A percentile compares a stretch with the other conserved stretches of the same genome.
Conservation (phyloP, 2,329 filamentous ascomycete genomes). For the Scedosporium aurantiacum region DNA sequence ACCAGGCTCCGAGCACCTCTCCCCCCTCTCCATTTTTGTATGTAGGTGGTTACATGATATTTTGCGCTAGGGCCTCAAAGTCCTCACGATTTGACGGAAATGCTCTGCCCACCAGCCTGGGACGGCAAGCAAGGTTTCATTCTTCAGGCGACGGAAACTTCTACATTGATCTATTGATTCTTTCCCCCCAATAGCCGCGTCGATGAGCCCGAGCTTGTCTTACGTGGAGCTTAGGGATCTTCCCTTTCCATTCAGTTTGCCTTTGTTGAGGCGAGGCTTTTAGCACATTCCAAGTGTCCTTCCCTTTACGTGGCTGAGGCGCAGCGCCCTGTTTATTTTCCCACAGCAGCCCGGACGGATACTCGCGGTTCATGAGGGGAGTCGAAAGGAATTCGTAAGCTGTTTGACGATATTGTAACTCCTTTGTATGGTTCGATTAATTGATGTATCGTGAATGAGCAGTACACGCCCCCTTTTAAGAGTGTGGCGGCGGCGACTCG, state of each 20-base stretch:
- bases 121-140: neutral
- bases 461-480: no score
- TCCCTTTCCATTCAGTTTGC: neutral
- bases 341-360: neutral
- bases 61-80: neutral
- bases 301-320: neutral
- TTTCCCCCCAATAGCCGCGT: neutral
- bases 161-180: neutral
- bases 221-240: neutral
- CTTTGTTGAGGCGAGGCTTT: neutral
- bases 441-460: no score
- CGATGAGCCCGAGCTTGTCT: neutral
- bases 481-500: no score
- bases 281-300: neutral
- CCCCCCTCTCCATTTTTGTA: neutral
- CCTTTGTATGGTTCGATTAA: neutral
- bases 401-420: neutral
- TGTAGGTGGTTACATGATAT: neutral
- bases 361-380: neutral
- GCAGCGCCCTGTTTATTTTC: neutral
- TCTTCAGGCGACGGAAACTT: neutral
- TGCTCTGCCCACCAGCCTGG: neutral
- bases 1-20: no score
- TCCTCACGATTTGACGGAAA: neutral
- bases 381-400: neutral